A percentile compares a stretch with the other conserved stretches of the same genome.
These are phyloP conservation scores for Heliamphora exappendiculata DNA, from an alignment of 148 eudicot genomes.

Conservation along the genomic window DNA sequence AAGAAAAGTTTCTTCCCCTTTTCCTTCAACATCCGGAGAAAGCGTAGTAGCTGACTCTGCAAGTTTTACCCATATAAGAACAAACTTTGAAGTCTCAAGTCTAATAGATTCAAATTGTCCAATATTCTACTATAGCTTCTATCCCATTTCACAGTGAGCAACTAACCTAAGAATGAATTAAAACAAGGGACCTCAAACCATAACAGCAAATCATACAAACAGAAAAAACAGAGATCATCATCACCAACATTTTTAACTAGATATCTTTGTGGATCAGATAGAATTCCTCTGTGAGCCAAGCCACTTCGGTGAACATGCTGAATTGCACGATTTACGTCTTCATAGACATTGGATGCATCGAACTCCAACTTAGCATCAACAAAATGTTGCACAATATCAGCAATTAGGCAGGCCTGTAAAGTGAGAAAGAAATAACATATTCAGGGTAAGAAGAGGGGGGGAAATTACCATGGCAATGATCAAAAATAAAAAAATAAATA, in stretches of 20 bases:
- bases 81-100: neutral
- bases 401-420: conserved; percentile 90
- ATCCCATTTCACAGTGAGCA: neutral
- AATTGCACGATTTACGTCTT: conserved; percentile 88
- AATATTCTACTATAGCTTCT: neutral
- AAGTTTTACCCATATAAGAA: conserved; percentile 13
- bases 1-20: conserved; percentile 93
- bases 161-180: conserved; percentile 6
- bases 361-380: conserved; percentile 94
- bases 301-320: conserved; percentile 96
- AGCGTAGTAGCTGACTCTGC: conserved; percentile 65
- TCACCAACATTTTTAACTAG: conserved; percentile 90
- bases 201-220: conserved; percentile 1
- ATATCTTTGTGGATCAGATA: conserved; percentile 79
- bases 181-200: neutral
- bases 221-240: neutral
- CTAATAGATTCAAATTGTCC: neutral
- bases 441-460: neutral
- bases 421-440: conserved; percentile 5
- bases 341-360: conserved; percentile 84
- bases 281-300: conserved; percentile 73
- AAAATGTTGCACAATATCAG: conserved; percentile 95
- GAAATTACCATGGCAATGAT: neutral
- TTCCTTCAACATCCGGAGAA: conserved; percentile 76
- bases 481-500: neutral